These are phyloP conservation scores for Myxozyma mucilagina DNA, from an alignment of 805 yeast species.

Conservation along the genomic window DNA sequence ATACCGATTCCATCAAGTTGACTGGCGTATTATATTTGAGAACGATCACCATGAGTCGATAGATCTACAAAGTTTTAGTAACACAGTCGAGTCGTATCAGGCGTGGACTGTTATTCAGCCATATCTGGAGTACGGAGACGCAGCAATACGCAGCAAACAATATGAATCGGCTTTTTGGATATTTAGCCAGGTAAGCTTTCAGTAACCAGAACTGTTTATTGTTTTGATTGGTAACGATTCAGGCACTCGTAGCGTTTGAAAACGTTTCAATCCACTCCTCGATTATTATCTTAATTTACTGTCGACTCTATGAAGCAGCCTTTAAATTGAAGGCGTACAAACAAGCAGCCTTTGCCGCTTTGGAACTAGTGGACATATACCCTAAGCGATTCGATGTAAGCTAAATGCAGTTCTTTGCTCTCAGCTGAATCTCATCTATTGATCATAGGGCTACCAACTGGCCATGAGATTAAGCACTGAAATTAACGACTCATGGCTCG, in stretches of 20 bases:
- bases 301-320: neutral
- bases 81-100: neutral
- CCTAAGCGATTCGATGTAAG: constrained; percentile 6
- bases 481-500: constrained; percentile 1
- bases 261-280: neutral
- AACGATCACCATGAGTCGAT: neutral
- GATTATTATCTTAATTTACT: neutral
- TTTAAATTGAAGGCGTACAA: neutral
- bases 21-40: neutral
- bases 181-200: neutral
- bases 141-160: neutral
- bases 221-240: neutral
- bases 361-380: neutral
- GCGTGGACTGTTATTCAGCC: constrained; percentile 2
- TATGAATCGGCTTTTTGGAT: constrained; percentile 5
- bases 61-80: constrained; percentile 2
- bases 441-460: neutral
- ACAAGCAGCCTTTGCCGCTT: constrained; percentile 1
- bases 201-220: neutral
- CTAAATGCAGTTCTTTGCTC: neutral
- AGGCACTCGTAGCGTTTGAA: neutral
- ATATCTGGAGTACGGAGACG: neutral
- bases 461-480: neutral
- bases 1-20: neutral
- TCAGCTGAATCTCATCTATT: neutral